Conservation (phyloP, 768 basidiomycete genomes). For the Cystofilobasidium capitatum region DNA sequence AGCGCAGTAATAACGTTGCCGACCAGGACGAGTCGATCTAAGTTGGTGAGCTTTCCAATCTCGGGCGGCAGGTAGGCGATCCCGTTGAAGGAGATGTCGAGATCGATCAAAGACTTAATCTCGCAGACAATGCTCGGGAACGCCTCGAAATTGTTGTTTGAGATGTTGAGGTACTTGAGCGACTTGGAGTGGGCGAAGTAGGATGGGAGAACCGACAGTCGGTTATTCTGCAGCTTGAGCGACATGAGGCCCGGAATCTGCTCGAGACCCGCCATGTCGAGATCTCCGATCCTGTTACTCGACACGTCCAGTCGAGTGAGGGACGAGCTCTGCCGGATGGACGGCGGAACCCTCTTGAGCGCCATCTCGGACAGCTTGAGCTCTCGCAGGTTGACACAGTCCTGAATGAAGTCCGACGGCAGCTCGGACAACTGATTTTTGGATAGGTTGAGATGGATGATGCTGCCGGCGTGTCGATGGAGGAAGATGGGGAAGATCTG, state of each 20-base stretch:
- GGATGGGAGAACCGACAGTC: constrained; percentile 74
- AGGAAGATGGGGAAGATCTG: constrained; percentile 80
- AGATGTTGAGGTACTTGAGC: constrained; percentile 76
- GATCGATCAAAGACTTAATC: constrained; percentile 62
- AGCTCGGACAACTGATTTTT: constrained; percentile 94
- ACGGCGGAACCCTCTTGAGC: constrained; percentile 83
- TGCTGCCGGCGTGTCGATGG: constrained; percentile 71
- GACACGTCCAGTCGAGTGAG: constrained; percentile 77
- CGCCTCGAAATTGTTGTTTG: constrained; percentile 80
- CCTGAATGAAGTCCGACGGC: constrained; percentile 89
- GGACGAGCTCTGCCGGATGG: constrained; percentile 61
- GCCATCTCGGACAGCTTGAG: constrained; percentile 82
- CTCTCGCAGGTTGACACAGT: constrained; percentile 70
- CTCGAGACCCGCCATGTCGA: constrained; percentile 76
- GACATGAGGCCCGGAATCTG: constrained; percentile 58
- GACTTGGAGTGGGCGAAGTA: constrained; percentile 65
- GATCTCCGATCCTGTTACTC: constrained; percentile 78
- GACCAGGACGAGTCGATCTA: constrained; percentile 69
- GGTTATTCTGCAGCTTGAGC: constrained; percentile 79
- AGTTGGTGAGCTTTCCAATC: constrained; percentile 56
- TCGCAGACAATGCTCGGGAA: constrained; percentile 68
- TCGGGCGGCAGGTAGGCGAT: constrained; percentile 70
- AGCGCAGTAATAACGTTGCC: constrained; percentile 71
- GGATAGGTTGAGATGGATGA: constrained; percentile 76
- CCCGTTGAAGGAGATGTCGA: constrained; percentile 91